A percentile compares a stretch with the other conserved stretches of the same genome.
Evolutionary conservation across 495 filamentous ascomycete genomes (phyloP).

Genomic region (Poronia punctata): DNA sequence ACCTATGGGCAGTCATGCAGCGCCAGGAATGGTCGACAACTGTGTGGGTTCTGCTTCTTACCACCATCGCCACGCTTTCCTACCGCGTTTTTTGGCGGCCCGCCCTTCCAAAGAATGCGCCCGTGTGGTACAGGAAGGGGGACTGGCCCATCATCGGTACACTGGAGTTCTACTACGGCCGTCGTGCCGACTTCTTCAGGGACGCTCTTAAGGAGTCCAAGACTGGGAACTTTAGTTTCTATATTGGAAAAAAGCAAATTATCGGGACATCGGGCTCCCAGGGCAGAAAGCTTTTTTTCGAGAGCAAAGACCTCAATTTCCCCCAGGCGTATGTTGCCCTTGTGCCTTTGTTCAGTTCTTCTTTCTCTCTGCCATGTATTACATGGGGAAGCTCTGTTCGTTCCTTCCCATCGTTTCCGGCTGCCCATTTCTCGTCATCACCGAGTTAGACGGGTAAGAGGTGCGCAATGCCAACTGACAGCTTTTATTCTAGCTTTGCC

Average conservation of each 20-base stretch:
- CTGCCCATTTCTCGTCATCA: no score
- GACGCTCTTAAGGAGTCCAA: conserved; percentile 3
- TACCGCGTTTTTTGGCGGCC: conserved; percentile 11
- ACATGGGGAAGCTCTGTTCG: no score
- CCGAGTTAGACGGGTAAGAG: no score
- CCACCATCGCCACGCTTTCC: neutral
- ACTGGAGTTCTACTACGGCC: conserved; percentile 17
- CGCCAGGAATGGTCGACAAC: conserved; percentile 8
- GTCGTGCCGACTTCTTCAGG: conserved; percentile 12
- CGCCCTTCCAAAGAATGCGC: conserved; percentile 13
- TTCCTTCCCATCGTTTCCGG: no score
- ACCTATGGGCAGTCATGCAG: neutral
- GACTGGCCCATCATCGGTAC: conserved; percentile 18
- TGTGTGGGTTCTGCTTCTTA: conserved; percentile 5
- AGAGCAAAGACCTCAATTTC: conserved; percentile 35
- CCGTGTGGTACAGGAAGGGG: conserved; percentile 10
- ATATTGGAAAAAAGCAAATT: conserved; percentile 37
- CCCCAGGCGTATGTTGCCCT: conserved; percentile 27
- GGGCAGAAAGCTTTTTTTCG: conserved; percentile 36
- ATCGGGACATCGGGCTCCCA: conserved; percentile 34
- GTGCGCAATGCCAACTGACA: no score
- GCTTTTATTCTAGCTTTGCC: conserved; percentile 19
- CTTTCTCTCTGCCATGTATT: no score
- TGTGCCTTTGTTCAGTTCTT: neutral
- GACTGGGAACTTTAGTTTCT: conserved; percentile 43